Conservation (phyloP, 2,329 filamentous ascomycete species). For the Penicillium sp. region DNA sequence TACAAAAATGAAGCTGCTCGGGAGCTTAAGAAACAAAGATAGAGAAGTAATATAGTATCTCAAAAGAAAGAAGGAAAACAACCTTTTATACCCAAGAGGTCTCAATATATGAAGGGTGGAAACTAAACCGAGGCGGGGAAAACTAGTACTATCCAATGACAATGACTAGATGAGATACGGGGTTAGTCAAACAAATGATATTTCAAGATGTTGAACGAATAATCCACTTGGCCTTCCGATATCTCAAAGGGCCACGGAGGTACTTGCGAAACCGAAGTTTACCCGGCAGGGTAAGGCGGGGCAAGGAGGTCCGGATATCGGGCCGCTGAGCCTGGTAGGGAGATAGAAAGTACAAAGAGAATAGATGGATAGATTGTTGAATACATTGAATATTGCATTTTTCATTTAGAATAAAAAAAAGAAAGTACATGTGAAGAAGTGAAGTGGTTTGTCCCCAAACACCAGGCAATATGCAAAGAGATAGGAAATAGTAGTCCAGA, state of each 20-base stretch:
- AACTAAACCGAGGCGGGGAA: slow-evolving; percentile 1
- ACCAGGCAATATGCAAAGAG: slow-evolving; percentile 21
- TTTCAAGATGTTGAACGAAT: not conserved
- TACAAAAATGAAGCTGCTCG: not conserved
- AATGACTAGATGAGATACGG: not conserved
- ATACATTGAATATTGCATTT: not conserved
- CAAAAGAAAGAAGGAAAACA: not conserved
- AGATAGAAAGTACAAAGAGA: not conserved
- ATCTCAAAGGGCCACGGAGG: slow-evolving; percentile 25
- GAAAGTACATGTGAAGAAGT: slow-evolving; percentile 15
- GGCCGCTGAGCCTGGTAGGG: slow-evolving; percentile 12
- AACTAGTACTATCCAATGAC: not conserved
- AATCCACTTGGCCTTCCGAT: not conserved
- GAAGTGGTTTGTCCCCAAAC: slow-evolving; percentile 20
- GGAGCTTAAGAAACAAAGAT: not conserved
- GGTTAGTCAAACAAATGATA: slow-evolving; percentile 3
- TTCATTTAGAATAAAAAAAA: slow-evolving; percentile 6
- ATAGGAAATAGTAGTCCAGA: slow-evolving; percentile 18
- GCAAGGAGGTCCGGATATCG: slow-evolving; percentile 15
- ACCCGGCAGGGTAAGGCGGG: slow-evolving; percentile 18
- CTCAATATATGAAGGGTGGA: not conserved
- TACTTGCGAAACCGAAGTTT: slow-evolving; percentile 26
- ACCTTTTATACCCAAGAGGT: not conserved
- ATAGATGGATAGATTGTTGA: no score
- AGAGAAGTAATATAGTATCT: no score